Percentiles rank a stretch among this genome's conserved stretches.
Conservation (phyloP, 495 filamentous ascomycete species). For the Hypoxylon intermedium region DNA sequence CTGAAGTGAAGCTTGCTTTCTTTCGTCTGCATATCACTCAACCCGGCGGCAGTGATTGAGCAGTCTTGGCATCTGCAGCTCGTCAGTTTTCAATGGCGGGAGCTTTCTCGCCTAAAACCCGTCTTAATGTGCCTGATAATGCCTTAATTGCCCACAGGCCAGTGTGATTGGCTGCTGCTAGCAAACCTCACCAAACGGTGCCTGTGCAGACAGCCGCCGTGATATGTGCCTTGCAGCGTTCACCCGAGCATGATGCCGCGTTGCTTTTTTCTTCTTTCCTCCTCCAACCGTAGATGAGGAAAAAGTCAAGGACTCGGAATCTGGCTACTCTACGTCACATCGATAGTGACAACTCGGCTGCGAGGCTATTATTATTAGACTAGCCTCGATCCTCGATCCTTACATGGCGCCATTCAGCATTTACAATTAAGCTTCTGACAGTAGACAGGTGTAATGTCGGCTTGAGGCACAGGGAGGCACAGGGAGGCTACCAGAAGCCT, state of each 20-base stretch:
- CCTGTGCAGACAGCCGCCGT: slow-evolving; percentile 31
- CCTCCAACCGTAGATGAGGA: slow-evolving; percentile 6
- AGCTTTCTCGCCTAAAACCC: slow-evolving; percentile 32
- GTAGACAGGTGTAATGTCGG: slow-evolving; percentile 18
- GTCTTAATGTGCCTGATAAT: slow-evolving; percentile 34
- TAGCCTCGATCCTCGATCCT: slow-evolving; percentile 18
- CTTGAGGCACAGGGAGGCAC: slow-evolving; percentile 1
- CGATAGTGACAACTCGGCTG: too few relatives aligned
- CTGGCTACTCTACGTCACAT: too few relatives aligned
- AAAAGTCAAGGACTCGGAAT: neutral
- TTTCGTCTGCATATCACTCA: slow-evolving; percentile 7
- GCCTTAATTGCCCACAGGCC: slow-evolving; percentile 26
- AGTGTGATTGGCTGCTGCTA: slow-evolving; percentile 17
- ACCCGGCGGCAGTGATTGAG: slow-evolving; percentile 24
- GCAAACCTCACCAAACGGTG: slow-evolving; percentile 5
- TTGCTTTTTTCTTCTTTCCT: too few relatives aligned
- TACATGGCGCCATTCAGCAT: slow-evolving; percentile 15
- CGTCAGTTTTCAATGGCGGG: slow-evolving; percentile 22
- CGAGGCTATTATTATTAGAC: slow-evolving; percentile 23
- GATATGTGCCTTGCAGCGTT: slow-evolving; percentile 18
- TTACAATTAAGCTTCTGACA: slow-evolving; percentile 30
- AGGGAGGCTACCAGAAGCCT: slow-evolving; percentile 7
- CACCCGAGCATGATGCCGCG: slow-evolving; percentile 10
- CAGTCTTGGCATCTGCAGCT: slow-evolving; percentile 28
- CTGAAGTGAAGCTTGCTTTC: slow-evolving; percentile 21